Percentiles rank a stretch among this genome's conserved stretches.
Conservation (phyloP, 2,329 filamentous ascomycete genomes). For the Didymosphaeria variabile region DNA sequence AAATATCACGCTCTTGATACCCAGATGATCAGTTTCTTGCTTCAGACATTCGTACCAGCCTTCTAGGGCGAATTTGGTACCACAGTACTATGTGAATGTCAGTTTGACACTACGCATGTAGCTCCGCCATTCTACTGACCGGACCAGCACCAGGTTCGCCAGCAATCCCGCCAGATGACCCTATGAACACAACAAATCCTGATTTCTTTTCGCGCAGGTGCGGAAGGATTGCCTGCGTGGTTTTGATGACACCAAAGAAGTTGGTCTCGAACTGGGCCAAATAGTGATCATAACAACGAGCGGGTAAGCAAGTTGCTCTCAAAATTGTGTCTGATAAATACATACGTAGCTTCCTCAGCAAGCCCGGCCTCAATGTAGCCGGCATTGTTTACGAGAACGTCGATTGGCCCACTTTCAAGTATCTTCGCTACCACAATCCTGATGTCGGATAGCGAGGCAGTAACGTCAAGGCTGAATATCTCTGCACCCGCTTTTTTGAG, state of each 20-base stretch:
- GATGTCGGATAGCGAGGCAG: conserved; percentile 50
- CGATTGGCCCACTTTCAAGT: conserved; percentile 37
- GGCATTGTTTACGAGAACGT: conserved; percentile 37
- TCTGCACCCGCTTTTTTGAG: conserved; percentile 56
- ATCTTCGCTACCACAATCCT: conserved; percentile 38
- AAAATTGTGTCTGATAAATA: background rate
- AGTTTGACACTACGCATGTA: no score
- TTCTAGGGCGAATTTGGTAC: conserved; percentile 48
- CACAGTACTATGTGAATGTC: conserved; percentile 34
- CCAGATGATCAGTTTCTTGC: background rate
- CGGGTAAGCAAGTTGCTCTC: background rate
- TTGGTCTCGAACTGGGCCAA: conserved; percentile 15
- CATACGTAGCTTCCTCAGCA: conserved; percentile 25
- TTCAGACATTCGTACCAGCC: conserved; percentile 14
- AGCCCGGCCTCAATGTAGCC: conserved; percentile 28
- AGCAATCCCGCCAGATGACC: conserved; percentile 7
- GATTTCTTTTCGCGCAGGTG: conserved; percentile 48
- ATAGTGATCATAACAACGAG: background rate
- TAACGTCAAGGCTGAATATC: conserved; percentile 60
- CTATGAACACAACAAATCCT: conserved; percentile 51
- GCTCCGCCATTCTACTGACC: no score
- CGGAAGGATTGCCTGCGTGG: conserved; percentile 50
- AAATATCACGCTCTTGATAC: background rate
- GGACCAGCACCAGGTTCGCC: conserved; percentile 24
- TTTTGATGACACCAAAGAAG: conserved; percentile 28